Base-by-base conservation (phyloP, 352 stramenopile genomes). In the Phytophthora cajani region DNA sequence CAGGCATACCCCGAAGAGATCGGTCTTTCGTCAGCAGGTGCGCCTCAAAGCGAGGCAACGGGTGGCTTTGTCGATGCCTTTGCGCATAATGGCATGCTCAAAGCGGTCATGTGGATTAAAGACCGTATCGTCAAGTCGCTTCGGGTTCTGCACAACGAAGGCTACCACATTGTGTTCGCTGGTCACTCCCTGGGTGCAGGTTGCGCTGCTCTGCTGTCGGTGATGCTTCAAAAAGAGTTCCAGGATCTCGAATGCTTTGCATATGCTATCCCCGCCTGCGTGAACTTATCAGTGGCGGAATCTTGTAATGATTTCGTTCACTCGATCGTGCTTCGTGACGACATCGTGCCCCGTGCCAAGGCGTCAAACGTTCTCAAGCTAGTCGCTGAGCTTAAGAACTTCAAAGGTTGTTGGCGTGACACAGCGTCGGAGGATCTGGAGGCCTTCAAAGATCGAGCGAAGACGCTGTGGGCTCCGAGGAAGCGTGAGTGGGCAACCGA, bases 171-270 rank as follows among this genome's bases (percentile, higher is more conserved):
- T 59, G 85, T 93, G 0, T 87, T 96, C 49, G 83, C 87, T 1
- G 89, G 89, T 11, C 89, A 96, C 58, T 96, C 89, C 6, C 77
- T 96, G 19, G 89, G 89, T 42, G 89, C 82, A 52, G 89, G 89
- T 0, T 94, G 88, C 64, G 89, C 89, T 5, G 79, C 86, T 11
- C 66, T 96, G 27, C 64, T 96, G 21, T 86, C 89, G 1, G 72
- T 96, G 11, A 96, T 96, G 86, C 81, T 96, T 5, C 87, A 95
- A 51, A 91, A 93, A 58, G 88, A 95, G 64, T 96, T 96, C 44
- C 82, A 85, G 14, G 76, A 89, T 40, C 69, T 96, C 3, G 78
- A 92, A 53, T 96, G 89, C 56, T 94, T 92, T 75, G 89, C 87
- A n/a, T 96, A 96, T 51, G 89, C 89, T 16, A 82, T 94, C 10